Evolutionary conservation across 345 rosid species (phyloP), one percentile per base, ranked within the genome.

Genomic region (Zanthoxylum bungeanum): DNA sequence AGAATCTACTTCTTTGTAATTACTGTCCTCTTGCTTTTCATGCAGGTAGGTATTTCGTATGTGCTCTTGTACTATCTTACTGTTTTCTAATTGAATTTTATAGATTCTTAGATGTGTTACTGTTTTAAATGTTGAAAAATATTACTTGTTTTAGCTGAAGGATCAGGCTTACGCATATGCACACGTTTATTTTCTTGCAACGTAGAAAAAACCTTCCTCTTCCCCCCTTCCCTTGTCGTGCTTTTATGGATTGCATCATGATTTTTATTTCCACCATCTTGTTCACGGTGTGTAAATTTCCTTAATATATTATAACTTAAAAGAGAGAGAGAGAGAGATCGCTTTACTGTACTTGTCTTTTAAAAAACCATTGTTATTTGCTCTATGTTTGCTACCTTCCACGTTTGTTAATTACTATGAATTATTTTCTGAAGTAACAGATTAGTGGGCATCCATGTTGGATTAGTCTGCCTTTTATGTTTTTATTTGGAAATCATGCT

Each of bases 11-110:
- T 44, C 85, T 85, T 75, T 96, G 99, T 77, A 74, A 77, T 81
- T 84, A 81, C 60, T 96, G 99, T 66, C 97, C 96, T 65, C 97
- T 81, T 72, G 97, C 99, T 67, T 88, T 91, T 77, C 99, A 96
- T 82, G 74, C 81, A 60, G 94, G 99, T 91, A 72, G 47, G 64
- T 79, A 12, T 70, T n/a, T n/a, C n/a, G n/a, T n/a, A n/a, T n/a
- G n/a, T n/a, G n/a, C n/a, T n/a, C n/a, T n/a, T n/a, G n/a, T n/a
- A n/a, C n/a, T n/a, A n/a, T n/a, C n/a, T n/a, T n/a, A n/a, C n/a
- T n/a, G n/a, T n/a, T n/a, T n/a, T n/a, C n/a, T n/a, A n/a, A n/a
- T n/a, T n/a, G n/a, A n/a, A n/a, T n/a, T n/a, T n/a, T n/a, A n/a
- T n/a, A n/a, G n/a, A n/a, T n/a, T n/a, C 16, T 27, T 56, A 3